A percentile compares a stretch with the other conserved stretches of the same genome.
phyloP scores from a whole-genome alignment of 2,329 filamentous ascomycete genomes.

The Colletotrichum agaves region DNA sequence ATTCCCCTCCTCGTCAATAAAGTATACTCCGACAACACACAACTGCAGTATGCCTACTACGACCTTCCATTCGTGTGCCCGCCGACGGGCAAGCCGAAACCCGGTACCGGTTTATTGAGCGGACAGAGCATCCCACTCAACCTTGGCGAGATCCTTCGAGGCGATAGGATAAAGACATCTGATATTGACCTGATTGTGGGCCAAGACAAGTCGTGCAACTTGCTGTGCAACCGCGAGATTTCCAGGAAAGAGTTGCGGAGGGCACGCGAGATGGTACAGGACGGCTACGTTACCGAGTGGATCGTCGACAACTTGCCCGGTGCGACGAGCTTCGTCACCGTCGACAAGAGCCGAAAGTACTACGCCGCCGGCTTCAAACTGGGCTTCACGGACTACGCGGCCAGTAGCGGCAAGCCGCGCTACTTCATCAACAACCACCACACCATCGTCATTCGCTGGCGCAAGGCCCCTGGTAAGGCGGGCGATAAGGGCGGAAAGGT shows the following conservation, averaged over 20 bases:
- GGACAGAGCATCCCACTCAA: conserved; percentile 85
- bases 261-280: conserved; percentile 76
- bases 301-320: conserved; percentile 92
- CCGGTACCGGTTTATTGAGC: conserved; percentile 75
- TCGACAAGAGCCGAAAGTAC: conserved; percentile 86
- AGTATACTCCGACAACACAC: conserved; percentile 88
- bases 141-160: conserved; percentile 86
- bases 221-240: conserved; percentile 77
- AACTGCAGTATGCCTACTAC: conserved; percentile 92
- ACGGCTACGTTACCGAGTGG: conserved; percentile 91
- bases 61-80: conserved; percentile 90
- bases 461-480: conserved; percentile 74
- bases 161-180: conserved; percentile 85
- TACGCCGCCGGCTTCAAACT: conserved; percentile 92
- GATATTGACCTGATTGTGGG: conserved; percentile 85
- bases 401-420: conserved; percentile 67
- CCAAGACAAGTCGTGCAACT: conserved; percentile 76
- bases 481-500: conserved; percentile 80
- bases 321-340: conserved; percentile 87
- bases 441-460: conserved; percentile 84
- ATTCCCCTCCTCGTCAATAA: conserved; percentile 93
- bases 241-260: conserved; percentile 72
- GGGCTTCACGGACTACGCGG: conserved; percentile 76
- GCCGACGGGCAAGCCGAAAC: conserved; percentile 73
- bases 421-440: conserved; percentile 91